Percentiles rank a stretch among this genome's conserved stretches.
Evolutionary conservation across 805 yeast genomes (phyloP).

Genomic region (Citeromyces nyonsensis): DNA sequence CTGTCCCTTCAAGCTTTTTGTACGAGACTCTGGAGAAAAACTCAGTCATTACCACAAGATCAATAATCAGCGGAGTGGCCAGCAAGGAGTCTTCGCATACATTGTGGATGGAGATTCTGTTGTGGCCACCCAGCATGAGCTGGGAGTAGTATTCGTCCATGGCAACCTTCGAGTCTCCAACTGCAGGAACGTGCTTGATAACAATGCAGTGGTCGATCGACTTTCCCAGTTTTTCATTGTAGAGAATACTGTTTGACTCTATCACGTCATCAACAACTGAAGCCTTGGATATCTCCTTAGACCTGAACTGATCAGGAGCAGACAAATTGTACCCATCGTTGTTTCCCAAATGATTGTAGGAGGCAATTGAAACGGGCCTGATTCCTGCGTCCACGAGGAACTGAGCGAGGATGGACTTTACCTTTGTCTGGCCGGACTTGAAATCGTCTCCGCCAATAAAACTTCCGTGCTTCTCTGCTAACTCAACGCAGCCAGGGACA

Average conservation of each 20-base stretch:
- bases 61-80: constrained; percentile 91
- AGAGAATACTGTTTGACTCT: constrained; percentile 71
- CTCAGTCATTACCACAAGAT: constrained; percentile 80
- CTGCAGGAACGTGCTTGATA: constrained; percentile 87
- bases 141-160: constrained; percentile 98
- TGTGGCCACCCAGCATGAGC: constrained; percentile 95
- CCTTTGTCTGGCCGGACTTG: constrained; percentile 91
- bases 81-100: constrained; percentile 92
- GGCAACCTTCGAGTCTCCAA: constrained; percentile 93
- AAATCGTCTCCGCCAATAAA: constrained; percentile 96
- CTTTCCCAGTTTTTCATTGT: constrained; percentile 66
- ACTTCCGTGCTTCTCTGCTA: constrained; percentile 62
- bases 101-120: constrained; percentile 84
- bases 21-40: constrained; percentile 78
- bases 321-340: constrained; percentile 89
- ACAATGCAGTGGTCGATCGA: constrained; percentile 89
- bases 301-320: constrained; percentile 86
- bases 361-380: constrained; percentile 86
- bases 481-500: constrained; percentile 86
- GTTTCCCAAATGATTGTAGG: constrained; percentile 92
- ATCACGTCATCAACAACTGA: constrained; percentile 92
- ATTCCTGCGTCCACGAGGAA: constrained; percentile 95
- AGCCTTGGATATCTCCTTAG: constrained; percentile 87
- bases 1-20: constrained; percentile 33
- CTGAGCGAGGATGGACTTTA: constrained; percentile 94